These are phyloP conservation scores for Xylaria acuta DNA, from an alignment of 495 filamentous ascomycete species.

Conservation along the genomic window DNA sequence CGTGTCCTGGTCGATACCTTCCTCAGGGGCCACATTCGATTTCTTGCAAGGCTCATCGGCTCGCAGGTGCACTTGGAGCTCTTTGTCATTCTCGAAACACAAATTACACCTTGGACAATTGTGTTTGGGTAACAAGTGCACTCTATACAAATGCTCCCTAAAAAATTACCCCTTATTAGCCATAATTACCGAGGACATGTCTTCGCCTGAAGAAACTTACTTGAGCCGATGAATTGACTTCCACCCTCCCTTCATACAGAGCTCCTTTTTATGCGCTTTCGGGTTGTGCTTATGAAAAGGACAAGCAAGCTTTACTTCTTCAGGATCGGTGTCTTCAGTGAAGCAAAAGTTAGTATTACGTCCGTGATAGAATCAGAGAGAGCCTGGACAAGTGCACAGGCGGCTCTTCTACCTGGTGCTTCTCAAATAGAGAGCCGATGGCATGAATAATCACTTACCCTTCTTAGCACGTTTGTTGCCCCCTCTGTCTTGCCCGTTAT, in stretches of 20 bases:
- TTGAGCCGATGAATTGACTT: conserved; percentile 52
- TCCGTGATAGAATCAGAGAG: neutral
- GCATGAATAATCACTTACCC: conserved; percentile 17
- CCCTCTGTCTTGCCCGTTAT: conserved; percentile 34
- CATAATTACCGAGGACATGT: neutral
- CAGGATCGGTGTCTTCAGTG: conserved; percentile 25
- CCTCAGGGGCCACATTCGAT: conserved; percentile 28
- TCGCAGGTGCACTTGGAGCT: conserved; percentile 46
- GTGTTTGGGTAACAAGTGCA: conserved; percentile 47
- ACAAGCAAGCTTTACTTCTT: conserved; percentile 45
- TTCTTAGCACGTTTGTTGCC: conserved; percentile 39
- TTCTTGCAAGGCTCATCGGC: conserved; percentile 45
- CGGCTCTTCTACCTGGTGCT: neutral
- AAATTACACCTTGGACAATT: conserved; percentile 49
- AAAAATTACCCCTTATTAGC: neutral
- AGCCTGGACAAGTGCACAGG: neutral
- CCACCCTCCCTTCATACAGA: conserved; percentile 53
- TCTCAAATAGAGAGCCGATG: neutral
- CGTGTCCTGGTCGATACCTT: conserved; percentile 38
- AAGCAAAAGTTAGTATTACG: conserved; percentile 1
- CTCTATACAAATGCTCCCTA: conserved; percentile 54
- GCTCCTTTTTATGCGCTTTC: conserved; percentile 41
- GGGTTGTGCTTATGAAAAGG: conserved; percentile 52
- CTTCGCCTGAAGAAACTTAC: conserved; percentile 33
- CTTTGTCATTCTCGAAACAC: conserved; percentile 45